phyloP scores from a whole-genome alignment of 148 eudicot genomes.

The Vaccinium myrtillus region DNA sequence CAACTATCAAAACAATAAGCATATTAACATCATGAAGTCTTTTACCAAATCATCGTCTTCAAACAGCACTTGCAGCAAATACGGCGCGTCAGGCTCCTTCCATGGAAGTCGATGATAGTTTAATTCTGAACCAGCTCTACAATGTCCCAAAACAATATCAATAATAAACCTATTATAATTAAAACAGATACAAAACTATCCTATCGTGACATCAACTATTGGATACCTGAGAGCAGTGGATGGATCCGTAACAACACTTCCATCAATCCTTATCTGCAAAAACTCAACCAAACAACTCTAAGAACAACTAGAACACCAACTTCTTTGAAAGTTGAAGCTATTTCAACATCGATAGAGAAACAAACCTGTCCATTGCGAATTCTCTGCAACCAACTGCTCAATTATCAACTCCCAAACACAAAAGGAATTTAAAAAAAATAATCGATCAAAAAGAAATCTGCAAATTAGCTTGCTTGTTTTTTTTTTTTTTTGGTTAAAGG shows the following conservation, averaged over 20 bases:
- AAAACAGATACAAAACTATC: not conserved
- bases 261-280: slow-evolving; percentile 68
- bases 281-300: not conserved
- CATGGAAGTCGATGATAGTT: slow-evolving; percentile 83
- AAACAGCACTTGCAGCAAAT: slow-evolving; percentile 62
- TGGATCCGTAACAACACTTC: slow-evolving; percentile 55
- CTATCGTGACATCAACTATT: not conserved
- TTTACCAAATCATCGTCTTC: slow-evolving; percentile 88
- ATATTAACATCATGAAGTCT: not conserved
- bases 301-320: slow-evolving; percentile 14
- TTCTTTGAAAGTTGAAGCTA: not conserved
- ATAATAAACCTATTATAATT: not conserved
- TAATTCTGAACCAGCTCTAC: slow-evolving; percentile 51
- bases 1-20: not conserved
- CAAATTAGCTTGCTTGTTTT: not conserved
- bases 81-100: slow-evolving; percentile 86
- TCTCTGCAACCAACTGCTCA: slow-evolving; percentile 84
- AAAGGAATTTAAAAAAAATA: not conserved
- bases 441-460: not conserved
- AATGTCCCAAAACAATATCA: slow-evolving; percentile 11
- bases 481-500: not conserved
- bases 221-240: slow-evolving; percentile 54
- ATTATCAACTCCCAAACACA: slow-evolving; percentile 16
- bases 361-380: slow-evolving; percentile 72
- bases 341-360: not conserved